Evolutionary conservation across 495 filamentous ascomycete species (phyloP), one percentile per base, ranked within the genome.

Genomic region (Hapsidospora chrysogenum): DNA sequence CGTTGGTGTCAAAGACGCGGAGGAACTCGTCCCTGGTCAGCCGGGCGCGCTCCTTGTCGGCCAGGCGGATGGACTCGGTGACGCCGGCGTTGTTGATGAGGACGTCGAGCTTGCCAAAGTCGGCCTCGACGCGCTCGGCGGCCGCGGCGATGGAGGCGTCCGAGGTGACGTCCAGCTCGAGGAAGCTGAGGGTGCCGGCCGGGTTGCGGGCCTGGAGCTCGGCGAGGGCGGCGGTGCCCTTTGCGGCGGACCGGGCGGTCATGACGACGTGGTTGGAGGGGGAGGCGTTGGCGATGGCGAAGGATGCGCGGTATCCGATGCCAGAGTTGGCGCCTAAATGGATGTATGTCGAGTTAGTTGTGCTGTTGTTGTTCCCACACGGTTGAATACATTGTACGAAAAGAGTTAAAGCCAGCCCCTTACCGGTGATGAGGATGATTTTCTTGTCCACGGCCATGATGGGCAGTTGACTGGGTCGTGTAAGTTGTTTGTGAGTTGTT

Each of bases 51-150:
- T 11, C 23, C 11, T 6, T 11, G n/a, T 21, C 27, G 52, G 38
- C 23, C 39, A 6, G 43, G 19, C n/a, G 37, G 47, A 17, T 54
- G 49, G 5, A 38, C 17, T 40, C 38, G 31, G 47, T 38, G 28
- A 54, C 51, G 16, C 61, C 62, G 2, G 62, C 64, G 33, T 68
- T 70, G 49, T 66, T 66, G 40, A 69, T 49, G 9, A 71, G 49
- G 3, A 53, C 51, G 41, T 71, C 66, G 0, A 69, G 29, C 22
- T 46, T 51, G 35, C 57, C 61, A 27, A 52, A 61, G 15, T 50
- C 40, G 8, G 17, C 6, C 9, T 44, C 29, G 10, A 70, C 46
- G 16, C 52, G 22, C 0, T 46, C 42, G 29, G 45, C 52, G 0
- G 56, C 56, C 3, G 33, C 30, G 1, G 45, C 7, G 36, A 69